Evolutionary conservation across 2,329 filamentous ascomycete genomes (phyloP).

Genomic region (Stagonosporopsis rhizophila): DNA sequence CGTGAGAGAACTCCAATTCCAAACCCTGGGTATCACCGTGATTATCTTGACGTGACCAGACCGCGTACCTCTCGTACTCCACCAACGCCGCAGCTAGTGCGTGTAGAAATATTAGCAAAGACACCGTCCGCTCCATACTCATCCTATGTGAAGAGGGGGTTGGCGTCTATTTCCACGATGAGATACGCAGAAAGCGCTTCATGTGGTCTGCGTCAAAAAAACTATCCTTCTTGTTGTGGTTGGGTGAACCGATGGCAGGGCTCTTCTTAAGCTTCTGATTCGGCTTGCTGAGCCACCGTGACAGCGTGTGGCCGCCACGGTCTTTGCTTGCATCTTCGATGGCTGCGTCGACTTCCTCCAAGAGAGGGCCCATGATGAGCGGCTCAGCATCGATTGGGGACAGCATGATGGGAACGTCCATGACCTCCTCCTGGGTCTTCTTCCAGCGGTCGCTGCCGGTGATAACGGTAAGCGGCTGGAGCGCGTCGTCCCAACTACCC

Average conservation of each 20-base stretch:
- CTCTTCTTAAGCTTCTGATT: conserved; percentile 28
- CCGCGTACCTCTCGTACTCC: conserved; percentile 17
- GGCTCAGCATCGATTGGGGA: conserved; percentile 44
- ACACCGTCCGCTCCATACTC: not conserved
- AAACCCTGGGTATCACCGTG: conserved; percentile 22
- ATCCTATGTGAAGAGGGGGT: not conserved
- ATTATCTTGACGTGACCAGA: conserved; percentile 22
- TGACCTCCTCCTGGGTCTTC: conserved; percentile 50
- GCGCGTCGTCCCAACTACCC: conserved; percentile 81
- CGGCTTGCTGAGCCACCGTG: conserved; percentile 43
- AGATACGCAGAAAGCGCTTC: conserved; percentile 45
- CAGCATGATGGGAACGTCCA: conserved; percentile 52
- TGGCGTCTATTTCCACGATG: conserved; percentile 38
- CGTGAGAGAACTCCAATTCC: conserved; percentile 20
- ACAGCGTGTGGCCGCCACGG: conserved; percentile 34
- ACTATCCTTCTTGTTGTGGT: conserved; percentile 39
- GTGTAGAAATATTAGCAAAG: conserved; percentile 14
- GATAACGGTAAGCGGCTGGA: conserved; percentile 70
- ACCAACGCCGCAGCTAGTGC: conserved; percentile 19
- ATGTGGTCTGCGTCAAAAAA: conserved; percentile 49
- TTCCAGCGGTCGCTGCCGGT: conserved; percentile 52
- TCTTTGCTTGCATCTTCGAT: conserved; percentile 35
- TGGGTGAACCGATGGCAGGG: conserved; percentile 16
- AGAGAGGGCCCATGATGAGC: conserved; percentile 43
- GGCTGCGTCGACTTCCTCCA: conserved; percentile 41